Conservation (phyloP, 1,284 basidiomycete species). For the Ganoderma boninense region DNA sequence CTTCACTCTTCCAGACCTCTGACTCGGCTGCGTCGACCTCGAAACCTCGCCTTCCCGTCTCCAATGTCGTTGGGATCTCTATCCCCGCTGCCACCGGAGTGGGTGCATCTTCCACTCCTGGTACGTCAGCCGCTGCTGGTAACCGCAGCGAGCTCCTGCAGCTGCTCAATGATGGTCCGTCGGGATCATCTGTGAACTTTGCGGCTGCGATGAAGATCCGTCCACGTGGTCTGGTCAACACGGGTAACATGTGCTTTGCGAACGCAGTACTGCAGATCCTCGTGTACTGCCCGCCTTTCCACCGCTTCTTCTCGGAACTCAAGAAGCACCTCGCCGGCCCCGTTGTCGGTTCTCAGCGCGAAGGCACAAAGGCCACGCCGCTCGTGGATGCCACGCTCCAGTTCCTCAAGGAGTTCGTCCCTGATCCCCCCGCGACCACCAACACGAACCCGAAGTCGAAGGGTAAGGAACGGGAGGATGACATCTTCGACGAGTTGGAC, state of each 20-base stretch:
- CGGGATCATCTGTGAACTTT: slow-evolving; percentile 28
- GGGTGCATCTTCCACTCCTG: slow-evolving; percentile 22
- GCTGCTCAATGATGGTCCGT: slow-evolving; percentile 61
- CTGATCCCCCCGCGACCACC: slow-evolving; percentile 41
- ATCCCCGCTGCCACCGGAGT: slow-evolving; percentile 54
- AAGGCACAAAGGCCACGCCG: slow-evolving; percentile 66
- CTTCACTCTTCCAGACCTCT: slow-evolving; percentile 68
- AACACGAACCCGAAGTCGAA: slow-evolving; percentile 43
- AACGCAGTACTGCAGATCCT: slow-evolving; percentile 94
- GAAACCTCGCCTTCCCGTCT: slow-evolving; percentile 60
- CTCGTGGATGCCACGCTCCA: slow-evolving; percentile 86
- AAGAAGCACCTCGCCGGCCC: slow-evolving; percentile 56
- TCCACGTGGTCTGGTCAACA: slow-evolving; percentile 91
- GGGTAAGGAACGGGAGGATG: slow-evolving; percentile 49
- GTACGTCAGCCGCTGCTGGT: slow-evolving; percentile 47
- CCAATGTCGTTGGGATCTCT: slow-evolving; percentile 74
- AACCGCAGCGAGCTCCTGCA: slow-evolving; percentile 64
- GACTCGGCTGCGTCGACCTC: slow-evolving; percentile 47
- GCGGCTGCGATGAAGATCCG: slow-evolving; percentile 51
- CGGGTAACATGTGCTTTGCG: slow-evolving; percentile 98
- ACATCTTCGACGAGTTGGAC: slow-evolving; percentile 57
- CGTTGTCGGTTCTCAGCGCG: slow-evolving; percentile 40
- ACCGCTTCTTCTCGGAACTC: slow-evolving; percentile 80
- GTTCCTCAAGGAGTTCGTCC: slow-evolving; percentile 84
- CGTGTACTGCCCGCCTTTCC: slow-evolving; percentile 90